These are phyloP conservation scores for Tylopilus sp. DNA, from an alignment of 768 basidiomycete genomes.

Conservation along the genomic window DNA sequence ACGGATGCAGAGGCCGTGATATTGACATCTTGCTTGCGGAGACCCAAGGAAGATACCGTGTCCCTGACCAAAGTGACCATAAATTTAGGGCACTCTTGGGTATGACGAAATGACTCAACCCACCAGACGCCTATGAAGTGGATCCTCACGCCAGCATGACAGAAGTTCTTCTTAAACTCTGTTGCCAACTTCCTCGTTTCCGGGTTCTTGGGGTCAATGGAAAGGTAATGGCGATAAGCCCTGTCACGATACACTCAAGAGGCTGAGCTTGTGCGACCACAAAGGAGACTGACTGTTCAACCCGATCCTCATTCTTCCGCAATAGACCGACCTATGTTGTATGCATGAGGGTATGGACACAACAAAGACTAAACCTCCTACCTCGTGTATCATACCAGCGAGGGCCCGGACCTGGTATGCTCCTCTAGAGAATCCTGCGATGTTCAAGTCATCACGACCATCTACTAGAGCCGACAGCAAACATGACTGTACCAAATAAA, in stretches of 20 bases:
- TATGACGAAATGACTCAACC: not conserved
- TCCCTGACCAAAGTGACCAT: conserved; percentile 8
- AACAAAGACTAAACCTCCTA: no score
- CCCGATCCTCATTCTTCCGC: no score
- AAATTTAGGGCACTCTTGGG: not conserved
- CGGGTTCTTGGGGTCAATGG: conserved; percentile 26
- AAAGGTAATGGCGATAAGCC: not conserved
- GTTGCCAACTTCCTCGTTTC: conserved; percentile 3
- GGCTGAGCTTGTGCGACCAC: not conserved
- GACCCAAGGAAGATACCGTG: conserved; percentile 11
- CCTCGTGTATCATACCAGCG: no score
- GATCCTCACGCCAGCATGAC: conserved; percentile 18
- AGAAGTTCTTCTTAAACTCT: conserved; percentile 30
- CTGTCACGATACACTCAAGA: not conserved
- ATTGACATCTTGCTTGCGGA: conserved; percentile 1
- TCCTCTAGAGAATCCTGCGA: no score
- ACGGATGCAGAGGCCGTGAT: conserved; percentile 5
- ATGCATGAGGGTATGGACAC: no score
- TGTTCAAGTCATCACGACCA: not conserved
- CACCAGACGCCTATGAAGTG: conserved; percentile 38
- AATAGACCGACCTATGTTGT: not conserved
- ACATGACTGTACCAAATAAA: no score
- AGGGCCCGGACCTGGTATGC: no score
- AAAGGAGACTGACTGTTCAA: no score
- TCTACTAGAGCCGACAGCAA: no score